A percentile compares a stretch with the other conserved stretches of the same genome.
Conservation (phyloP, 441 rosid genomes). For the Metrosideros polymorpha region DNA sequence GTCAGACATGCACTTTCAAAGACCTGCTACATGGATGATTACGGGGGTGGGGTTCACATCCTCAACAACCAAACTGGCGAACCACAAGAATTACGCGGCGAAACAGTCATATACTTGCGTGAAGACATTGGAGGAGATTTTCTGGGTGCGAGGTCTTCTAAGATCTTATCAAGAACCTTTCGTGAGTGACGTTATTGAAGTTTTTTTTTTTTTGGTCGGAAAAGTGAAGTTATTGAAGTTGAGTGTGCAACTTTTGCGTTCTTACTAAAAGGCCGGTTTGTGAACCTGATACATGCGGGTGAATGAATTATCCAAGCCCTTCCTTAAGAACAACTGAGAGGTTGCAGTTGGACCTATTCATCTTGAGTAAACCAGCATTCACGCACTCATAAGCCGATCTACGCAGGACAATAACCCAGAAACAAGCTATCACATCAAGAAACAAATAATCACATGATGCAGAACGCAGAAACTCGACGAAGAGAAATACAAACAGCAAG, state of each 20-base stretch:
- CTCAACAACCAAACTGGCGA: background rate
- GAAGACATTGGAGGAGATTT: background rate
- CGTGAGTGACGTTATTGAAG: background rate
- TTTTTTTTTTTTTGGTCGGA: no score
- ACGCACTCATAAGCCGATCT: background rate
- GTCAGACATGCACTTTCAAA: background rate
- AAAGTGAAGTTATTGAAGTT: background rate
- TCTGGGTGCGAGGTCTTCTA: background rate
- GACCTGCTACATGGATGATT: background rate
- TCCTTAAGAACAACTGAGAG: background rate
- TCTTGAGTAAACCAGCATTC: background rate
- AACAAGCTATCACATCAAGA: background rate
- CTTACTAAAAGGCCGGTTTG: background rate
- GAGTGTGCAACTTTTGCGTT: rapidly evolving
- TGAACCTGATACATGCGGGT: background rate
- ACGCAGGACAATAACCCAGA: background rate
- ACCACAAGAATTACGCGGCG: background rate
- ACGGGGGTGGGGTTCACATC: background rate
- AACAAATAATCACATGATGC: background rate
- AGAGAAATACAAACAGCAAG: background rate
- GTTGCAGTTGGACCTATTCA: background rate
- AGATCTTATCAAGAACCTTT: background rate
- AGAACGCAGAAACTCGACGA: background rate
- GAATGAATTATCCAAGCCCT: background rate
- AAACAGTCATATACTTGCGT: background rate